Evolutionary conservation across 2,329 filamentous ascomycete species (phyloP), one percentile per base, ranked within the genome.

Genomic region (Leptosphaerulina australis): DNA sequence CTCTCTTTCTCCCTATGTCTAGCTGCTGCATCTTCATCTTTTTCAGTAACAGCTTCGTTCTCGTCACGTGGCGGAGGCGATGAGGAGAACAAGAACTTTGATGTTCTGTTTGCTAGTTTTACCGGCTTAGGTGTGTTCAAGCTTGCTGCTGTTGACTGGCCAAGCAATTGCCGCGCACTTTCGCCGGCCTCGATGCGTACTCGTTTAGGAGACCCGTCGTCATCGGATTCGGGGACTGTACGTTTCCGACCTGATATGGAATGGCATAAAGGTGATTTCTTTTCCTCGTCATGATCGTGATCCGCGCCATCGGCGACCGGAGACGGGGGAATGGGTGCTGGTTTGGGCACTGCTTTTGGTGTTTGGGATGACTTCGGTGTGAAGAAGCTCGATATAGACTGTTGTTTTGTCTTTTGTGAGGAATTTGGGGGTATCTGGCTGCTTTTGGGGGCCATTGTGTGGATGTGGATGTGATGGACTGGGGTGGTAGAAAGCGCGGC

Each of bases 331-430:
- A 52, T 54, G 11, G 53, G 46, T 3, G 31, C 33, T 33, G 63
- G 55, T 12, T 60, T 64, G 8, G 56, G 31, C 12, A 51, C 35
- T 34, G 57, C 54, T 57, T 62, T 69, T 54, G 67, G 70, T 59
- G 70, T 62, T 66, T 68, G 67, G 51, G 71, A 60, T 4, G 70
- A 53, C 53, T 74, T 76, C 2, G 68, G 68, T 0, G 85, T 83
- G 70, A 96, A 96, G 75, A 96, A 96, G 67, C 86, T 92, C 3
- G 90, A 94, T 54, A 97, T 87, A 0, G 90, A 90, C 59, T 87
- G 83, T 68, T 97, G 90, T 63, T 87, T 89, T 73, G 88, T 88
- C 45, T 63, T 68, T 33, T 78, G 73, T 8, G 72, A 70, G 8
- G 69, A 67, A 29, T 57, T 59, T 22, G 58, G 55, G 35, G 61